Percentiles rank a stretch among this genome's conserved stretches.
Conservation (phyloP, 768 basidiomycete species). For the Royoungia palumana region DNA sequence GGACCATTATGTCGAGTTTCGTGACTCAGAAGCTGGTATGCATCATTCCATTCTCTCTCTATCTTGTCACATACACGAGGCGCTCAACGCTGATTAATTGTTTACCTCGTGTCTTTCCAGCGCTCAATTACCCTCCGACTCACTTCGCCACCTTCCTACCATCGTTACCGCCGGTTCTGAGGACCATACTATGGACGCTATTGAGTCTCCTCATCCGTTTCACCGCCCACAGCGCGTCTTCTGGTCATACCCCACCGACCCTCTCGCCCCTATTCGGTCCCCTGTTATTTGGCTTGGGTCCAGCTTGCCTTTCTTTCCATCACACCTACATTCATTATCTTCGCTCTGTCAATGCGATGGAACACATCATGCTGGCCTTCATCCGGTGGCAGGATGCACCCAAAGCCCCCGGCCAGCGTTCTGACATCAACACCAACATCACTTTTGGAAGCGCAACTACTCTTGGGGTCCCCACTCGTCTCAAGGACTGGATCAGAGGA, state of each 20-base stretch:
- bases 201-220: slow-evolving; percentile 81
- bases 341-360: slow-evolving; percentile 80
- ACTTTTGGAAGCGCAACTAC: slow-evolving; percentile 51
- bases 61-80: slow-evolving; percentile 25
- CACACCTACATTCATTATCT: slow-evolving; percentile 69
- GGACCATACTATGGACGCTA: slow-evolving; percentile 61
- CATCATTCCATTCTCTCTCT: slow-evolving; percentile 21
- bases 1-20: slow-evolving; percentile 81
- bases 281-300: slow-evolving; percentile 78
- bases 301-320: slow-evolving; percentile 48
- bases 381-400: slow-evolving; percentile 78
- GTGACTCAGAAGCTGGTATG: slow-evolving; percentile 79
- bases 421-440: slow-evolving; percentile 31
- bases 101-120: slow-evolving; percentile 30
- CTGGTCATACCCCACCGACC: slow-evolving; percentile 88
- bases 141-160: slow-evolving; percentile 72
- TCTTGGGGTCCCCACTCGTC: slow-evolving; percentile 75
- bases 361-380: slow-evolving; percentile 89
- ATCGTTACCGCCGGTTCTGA: slow-evolving; percentile 49
- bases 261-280: slow-evolving; percentile 89
- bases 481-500: slow-evolving; percentile 88
- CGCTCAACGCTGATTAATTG: slow-evolving; percentile 18
- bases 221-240: slow-evolving; percentile 76
- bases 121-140: slow-evolving; percentile 60
- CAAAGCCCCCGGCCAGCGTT: slow-evolving; percentile 28